Base-by-base conservation (phyloP, 805 yeast genomes). In the Candida suzukii region DNA sequence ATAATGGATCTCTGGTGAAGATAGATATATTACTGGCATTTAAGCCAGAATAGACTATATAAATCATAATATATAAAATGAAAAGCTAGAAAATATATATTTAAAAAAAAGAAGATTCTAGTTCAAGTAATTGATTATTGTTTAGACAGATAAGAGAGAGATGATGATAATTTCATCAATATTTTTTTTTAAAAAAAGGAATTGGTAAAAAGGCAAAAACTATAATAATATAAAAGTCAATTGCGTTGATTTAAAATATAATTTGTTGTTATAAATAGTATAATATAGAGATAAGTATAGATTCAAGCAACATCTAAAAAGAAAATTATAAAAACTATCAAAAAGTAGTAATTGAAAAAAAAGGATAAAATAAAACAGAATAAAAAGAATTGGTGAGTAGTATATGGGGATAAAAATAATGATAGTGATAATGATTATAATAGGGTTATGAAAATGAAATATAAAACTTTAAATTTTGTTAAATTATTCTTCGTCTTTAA, bases 401-500 rank as follows among this genome's bases (percentile, higher is more conserved):
- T 22, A n/a, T 14, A 35, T 17, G 38, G 24, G 19, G 33, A 16
- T 25, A 40, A 10, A 35, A 38, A 18, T 26, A 11, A 30, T 29
- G 18, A 29, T n/a, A 19, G 35, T 36, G 21, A 34, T 21, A 40
- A 26, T 25, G 28, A 22, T 39, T 33, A 19, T 26, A 24, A 24
- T 33, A 32, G 41, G 24, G 21, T 18, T 22, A 36, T 18, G 39
- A 36, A 21, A 35, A 20, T 17, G 10, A 24, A 7, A 24, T 10
- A 8, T 24, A 24, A 24, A 8, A 8, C 10, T 8, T 27, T 29
- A 37, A 20, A 12, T 16, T 19, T 19, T 12, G 24, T 42, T 46
- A 46, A 30, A 26, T 20, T 21, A 46, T 46, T 53, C 57, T 53
- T 61, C 63, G 41, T 61, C 66, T 46, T 63, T 63, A 47, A 61